Conservation (phyloP, 1,139 yeast species). For the Nakaseomyces sp. region DNA sequence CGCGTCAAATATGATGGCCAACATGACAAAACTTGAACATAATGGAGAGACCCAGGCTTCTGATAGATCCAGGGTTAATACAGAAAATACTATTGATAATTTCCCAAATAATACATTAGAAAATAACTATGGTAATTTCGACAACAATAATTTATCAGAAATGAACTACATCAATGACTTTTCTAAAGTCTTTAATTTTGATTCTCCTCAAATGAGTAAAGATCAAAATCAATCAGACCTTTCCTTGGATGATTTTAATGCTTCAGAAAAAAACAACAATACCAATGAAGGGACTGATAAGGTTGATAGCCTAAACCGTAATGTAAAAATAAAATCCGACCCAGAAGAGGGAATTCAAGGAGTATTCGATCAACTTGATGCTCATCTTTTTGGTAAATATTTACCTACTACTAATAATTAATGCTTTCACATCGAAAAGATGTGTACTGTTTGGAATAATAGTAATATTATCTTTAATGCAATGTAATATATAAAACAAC, state of each 20-base stretch:
- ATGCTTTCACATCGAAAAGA: neutral
- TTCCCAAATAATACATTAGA: neutral
- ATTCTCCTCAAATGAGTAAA: neutral
- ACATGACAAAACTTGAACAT: neutral
- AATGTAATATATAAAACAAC: neutral
- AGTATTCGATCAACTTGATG: slow-evolving; percentile 72
- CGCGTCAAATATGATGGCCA: neutral
- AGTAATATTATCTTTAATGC: slow-evolving; percentile 3
- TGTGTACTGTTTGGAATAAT: neutral
- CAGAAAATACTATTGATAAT: neutral
- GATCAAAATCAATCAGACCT: neutral
- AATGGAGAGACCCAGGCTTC: neutral
- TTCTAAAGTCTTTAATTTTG: slow-evolving; percentile 1
- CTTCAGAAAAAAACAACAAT: neutral
- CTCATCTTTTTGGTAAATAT: slow-evolving; percentile 74
- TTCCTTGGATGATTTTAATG: neutral
- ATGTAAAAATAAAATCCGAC: neutral
- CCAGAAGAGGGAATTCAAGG: slow-evolving; percentile 44
- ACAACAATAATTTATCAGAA: neutral
- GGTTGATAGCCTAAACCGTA: neutral
- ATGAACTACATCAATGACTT: slow-evolving; percentile 1
- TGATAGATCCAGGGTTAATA: too few relatives aligned
- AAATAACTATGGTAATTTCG: neutral
- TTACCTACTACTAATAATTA: slow-evolving; percentile 38
- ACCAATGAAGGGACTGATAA: neutral